Conservation (phyloP, 768 basidiomycete genomes). For the Boletus subparvulus region DNA sequence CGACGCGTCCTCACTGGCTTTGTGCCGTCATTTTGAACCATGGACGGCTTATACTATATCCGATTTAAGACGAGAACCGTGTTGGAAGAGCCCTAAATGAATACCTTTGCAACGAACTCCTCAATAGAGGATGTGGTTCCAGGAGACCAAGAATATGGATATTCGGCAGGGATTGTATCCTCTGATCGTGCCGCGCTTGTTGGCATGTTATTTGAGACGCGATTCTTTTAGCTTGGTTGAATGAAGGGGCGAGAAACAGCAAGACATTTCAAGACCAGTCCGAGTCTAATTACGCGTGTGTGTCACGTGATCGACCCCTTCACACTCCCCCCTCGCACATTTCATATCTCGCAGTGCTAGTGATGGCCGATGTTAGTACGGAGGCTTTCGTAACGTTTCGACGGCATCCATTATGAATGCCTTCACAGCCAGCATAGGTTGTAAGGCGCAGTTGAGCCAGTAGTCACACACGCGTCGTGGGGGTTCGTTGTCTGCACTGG, state of each 20-base stretch:
- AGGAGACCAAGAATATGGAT: constrained; percentile 55
- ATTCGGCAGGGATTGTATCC: constrained; percentile 39
- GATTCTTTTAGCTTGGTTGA: neutral
- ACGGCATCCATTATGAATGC: neutral
- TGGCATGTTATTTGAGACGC: constrained; percentile 8
- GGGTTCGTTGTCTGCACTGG: neutral
- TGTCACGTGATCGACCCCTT: constrained; percentile 6
- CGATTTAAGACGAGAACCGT: neutral
- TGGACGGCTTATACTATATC: constrained; percentile 67
- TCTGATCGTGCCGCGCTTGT: constrained; percentile 28
- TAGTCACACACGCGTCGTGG: neutral
- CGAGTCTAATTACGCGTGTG: neutral
- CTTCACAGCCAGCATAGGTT: neutral
- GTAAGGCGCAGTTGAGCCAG: neutral
- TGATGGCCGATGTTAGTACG: neutral
- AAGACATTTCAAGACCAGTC: too few relatives aligned
- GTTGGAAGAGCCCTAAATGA: constrained; percentile 11
- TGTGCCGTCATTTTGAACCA: constrained; percentile 75
- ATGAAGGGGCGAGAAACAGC: neutral
- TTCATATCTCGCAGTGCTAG: too few relatives aligned
- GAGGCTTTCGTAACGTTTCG: neutral
- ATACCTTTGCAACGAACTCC: constrained; percentile 55
- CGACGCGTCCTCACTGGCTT: constrained; percentile 56
- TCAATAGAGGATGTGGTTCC: constrained; percentile 43
- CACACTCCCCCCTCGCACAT: too few relatives aligned